Percentiles rank a stretch among this genome's conserved stretches.
These are phyloP conservation scores for Phaeomoniella chlamydospora DNA, from an alignment of 2,329 filamentous ascomycete species.

Conservation along the genomic window DNA sequence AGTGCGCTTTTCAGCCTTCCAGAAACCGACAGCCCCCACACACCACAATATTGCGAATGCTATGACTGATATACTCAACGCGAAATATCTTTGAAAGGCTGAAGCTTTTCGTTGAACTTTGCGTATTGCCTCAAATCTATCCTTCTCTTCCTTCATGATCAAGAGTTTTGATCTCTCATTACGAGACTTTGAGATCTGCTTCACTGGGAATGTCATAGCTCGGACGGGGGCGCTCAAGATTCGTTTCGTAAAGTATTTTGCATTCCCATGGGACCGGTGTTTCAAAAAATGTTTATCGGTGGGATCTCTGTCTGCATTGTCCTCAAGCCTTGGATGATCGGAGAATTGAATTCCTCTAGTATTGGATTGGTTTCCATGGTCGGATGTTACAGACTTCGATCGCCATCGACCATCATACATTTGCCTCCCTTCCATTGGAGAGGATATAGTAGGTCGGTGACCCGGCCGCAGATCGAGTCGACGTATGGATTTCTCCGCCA, in stretches of 20 bases:
- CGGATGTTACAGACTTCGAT: not conserved
- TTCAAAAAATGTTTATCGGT: constrained; percentile 1
- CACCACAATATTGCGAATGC: constrained; percentile 68
- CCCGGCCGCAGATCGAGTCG: constrained; percentile 6
- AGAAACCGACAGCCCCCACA: constrained; percentile 65
- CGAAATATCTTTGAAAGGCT: constrained; percentile 57
- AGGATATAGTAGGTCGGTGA: constrained; percentile 16
- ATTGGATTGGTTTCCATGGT: not conserved
- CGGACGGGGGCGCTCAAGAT: too few species aligned
- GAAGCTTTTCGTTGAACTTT: constrained; percentile 55
- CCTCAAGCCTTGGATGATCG: not conserved
- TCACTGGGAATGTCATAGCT: not conserved
- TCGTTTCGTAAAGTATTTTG: not conserved
- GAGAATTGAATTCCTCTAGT: not conserved
- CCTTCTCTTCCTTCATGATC: constrained; percentile 48
- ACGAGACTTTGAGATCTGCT: not conserved
- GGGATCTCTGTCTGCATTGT: constrained; percentile 7
- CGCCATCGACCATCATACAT: not conserved
- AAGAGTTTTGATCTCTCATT: constrained; percentile 28
- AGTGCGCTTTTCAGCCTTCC: constrained; percentile 37
- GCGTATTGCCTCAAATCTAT: constrained; percentile 70
- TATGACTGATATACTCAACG: constrained; percentile 51
- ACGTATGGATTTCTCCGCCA: constrained; percentile 14
- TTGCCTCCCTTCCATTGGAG: constrained; percentile 11
- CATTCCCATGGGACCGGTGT: not conserved